phyloP scores from a whole-genome alignment of 176 grass and related monocot species.

The Zoysia pacifica region DNA sequence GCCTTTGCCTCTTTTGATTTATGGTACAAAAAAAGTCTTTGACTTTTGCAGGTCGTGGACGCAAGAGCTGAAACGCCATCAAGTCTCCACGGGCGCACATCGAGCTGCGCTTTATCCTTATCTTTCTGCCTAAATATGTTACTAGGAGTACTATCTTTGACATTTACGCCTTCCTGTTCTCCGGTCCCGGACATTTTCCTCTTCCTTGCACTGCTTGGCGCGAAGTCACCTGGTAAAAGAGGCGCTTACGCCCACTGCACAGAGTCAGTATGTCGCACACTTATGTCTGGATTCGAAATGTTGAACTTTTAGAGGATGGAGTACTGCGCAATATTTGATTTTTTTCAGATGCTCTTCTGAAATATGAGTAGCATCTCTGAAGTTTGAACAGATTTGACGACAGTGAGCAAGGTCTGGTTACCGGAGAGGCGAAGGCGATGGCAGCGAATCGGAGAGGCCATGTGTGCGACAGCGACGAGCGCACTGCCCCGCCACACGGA shows the following conservation, averaged over 20 bases:
- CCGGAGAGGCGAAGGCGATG: slow-evolving; percentile 2
- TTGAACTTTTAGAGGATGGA: background rate
- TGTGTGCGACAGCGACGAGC: slow-evolving; percentile 40
- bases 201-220: background rate
- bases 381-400: background rate
- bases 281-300: background rate
- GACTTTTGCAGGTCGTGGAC: slow-evolving; percentile 33
- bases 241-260: background rate
- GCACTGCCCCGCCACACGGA: slow-evolving; percentile 31
- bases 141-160: slow-evolving; percentile 7
- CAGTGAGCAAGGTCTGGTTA: background rate
- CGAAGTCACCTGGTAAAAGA: background rate
- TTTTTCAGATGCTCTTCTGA: background rate
- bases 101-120: slow-evolving; percentile 49
- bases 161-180: slow-evolving; percentile 22
- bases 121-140: slow-evolving; percentile 42
- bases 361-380: background rate
- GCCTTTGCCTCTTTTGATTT: background rate
- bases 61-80: slow-evolving; percentile 28
- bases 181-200: slow-evolving; percentile 27
- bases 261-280: background rate
- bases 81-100: slow-evolving; percentile 49
- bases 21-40: background rate
- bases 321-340: background rate
- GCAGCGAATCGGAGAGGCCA: slow-evolving; percentile 41